Percentiles rank a stretch among this genome's conserved stretches.
Evolutionary conservation across 2,329 filamentous ascomycete genomes (phyloP).

Genomic region (Thelonectria olida): DNA sequence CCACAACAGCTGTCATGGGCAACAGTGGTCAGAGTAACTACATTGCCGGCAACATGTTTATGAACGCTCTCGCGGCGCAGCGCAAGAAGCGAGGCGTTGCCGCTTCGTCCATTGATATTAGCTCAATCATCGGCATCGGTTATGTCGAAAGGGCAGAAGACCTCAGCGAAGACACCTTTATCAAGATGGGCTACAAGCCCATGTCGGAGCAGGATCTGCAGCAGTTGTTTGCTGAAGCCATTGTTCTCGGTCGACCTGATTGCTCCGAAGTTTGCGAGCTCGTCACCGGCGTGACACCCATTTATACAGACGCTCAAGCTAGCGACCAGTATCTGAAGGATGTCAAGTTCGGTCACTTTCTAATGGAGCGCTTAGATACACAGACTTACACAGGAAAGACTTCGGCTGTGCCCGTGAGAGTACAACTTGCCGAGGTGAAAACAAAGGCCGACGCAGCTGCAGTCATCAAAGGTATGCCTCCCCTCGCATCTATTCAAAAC

Average conservation of each 20-base stretch:
- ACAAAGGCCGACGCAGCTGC: not conserved
- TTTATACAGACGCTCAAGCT: not conserved
- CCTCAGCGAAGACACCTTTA: conserved; percentile 5
- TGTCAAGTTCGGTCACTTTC: not conserved
- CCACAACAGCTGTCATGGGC: conserved; percentile 45
- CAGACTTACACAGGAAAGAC: not conserved
- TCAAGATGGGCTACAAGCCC: not conserved
- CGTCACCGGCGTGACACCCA: conserved; percentile 1
- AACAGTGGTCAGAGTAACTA: conserved; percentile 51
- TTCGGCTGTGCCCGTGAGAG: not conserved
- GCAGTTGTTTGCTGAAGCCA: conserved; percentile 41
- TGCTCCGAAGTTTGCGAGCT: not conserved
- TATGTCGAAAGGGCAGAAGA: conserved; percentile 41
- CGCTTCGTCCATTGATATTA: conserved; percentile 51
- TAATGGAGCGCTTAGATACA: not conserved
- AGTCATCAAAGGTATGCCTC: not conserved
- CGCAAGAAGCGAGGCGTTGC: conserved; percentile 45
- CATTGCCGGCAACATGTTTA: conserved; percentile 49
- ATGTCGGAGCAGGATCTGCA: conserved; percentile 45
- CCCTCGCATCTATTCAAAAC: not conserved
- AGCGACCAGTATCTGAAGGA: not conserved
- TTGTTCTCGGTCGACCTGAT: not conserved
- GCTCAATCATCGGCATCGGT: conserved; percentile 50
- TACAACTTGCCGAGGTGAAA: not conserved
- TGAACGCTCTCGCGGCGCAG: conserved; percentile 41